phyloP scores from a whole-genome alignment of 73 alveolate species.

The Paramecium sexaurelia region DNA sequence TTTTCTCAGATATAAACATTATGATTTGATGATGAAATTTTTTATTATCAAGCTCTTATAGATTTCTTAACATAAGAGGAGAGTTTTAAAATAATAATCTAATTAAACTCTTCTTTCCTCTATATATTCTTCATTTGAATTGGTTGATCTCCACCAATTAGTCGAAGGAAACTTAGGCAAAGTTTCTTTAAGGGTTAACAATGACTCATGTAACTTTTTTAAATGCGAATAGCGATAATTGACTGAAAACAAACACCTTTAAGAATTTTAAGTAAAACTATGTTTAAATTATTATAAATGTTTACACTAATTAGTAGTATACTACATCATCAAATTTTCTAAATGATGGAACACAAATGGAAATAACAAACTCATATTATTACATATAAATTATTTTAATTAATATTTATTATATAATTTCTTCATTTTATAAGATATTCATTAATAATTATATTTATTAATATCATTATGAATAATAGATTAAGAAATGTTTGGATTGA shows the following conservation, averaged over 20 bases:
- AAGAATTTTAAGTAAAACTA: neutral
- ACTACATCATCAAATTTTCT: neutral
- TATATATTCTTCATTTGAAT: neutral
- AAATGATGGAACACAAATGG: neutral
- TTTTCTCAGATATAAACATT: neutral
- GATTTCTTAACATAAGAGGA: neutral
- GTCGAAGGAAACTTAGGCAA: constrained; percentile 45
- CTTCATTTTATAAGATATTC: neutral
- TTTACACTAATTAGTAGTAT: neutral
- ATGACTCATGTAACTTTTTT: neutral
- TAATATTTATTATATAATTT: neutral
- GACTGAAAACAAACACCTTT: neutral
- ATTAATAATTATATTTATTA: no score
- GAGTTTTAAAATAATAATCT: constrained; percentile 1
- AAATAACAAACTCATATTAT: constrained; percentile 6
- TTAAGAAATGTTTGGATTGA: no score
- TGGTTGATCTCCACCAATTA: constrained; percentile 54
- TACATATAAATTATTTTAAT: neutral
- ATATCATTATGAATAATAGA: no score
- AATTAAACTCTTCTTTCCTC: constrained; percentile 35
- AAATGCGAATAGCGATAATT: constrained; percentile 25
- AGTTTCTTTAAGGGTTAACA: neutral
- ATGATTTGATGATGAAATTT: neutral
- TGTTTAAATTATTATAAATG: neutral
- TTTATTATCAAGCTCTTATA: neutral